These are phyloP conservation scores for Galium porrigens DNA, from an alignment of 305 asterid species.

Conservation along the genomic window DNA sequence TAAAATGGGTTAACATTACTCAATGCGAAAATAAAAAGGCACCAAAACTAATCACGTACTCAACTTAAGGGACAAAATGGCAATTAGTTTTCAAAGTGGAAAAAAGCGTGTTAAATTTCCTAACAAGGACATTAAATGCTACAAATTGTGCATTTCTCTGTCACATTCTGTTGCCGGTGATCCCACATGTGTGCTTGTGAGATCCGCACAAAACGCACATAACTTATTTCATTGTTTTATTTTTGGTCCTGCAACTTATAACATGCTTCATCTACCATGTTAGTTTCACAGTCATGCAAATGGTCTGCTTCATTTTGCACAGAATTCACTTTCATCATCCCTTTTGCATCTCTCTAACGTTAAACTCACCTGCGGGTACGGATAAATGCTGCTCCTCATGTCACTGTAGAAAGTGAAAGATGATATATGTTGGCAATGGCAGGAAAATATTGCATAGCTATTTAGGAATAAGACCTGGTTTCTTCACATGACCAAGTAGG, in stretches of 20 bases:
- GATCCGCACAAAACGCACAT: conserved; percentile 30
- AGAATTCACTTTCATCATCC: conserved; percentile 12
- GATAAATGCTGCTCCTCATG: not conserved
- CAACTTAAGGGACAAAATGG: not conserved
- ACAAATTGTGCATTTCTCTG: not conserved
- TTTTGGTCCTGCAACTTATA: conserved; percentile 7
- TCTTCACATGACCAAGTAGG: conserved; percentile 7
- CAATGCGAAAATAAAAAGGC: too few species aligned
- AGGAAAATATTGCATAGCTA: not conserved
- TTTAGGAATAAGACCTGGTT: conserved; percentile 1
- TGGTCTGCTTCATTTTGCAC: conserved; percentile 26
- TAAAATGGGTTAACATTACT: not conserved
- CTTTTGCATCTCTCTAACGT: not conserved
- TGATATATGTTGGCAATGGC: not conserved
- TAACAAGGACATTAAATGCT: conserved; percentile 1
- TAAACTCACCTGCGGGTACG: not conserved
- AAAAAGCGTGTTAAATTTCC: not conserved
- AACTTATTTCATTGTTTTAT: conserved; percentile 16
- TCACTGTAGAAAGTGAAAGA: not conserved
- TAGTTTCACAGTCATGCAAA: conserved; percentile 6
- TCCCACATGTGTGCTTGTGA: conserved; percentile 46
- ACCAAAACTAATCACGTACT: too few species aligned
- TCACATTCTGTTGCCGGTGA: conserved; percentile 12
- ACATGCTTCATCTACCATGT: conserved; percentile 2
- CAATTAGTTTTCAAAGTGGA: not conserved